A percentile compares a stretch with the other conserved stretches of the same genome.
phyloP scores from a whole-genome alignment of 2,329 filamentous ascomycete species.

The Botrytis aclada region DNA sequence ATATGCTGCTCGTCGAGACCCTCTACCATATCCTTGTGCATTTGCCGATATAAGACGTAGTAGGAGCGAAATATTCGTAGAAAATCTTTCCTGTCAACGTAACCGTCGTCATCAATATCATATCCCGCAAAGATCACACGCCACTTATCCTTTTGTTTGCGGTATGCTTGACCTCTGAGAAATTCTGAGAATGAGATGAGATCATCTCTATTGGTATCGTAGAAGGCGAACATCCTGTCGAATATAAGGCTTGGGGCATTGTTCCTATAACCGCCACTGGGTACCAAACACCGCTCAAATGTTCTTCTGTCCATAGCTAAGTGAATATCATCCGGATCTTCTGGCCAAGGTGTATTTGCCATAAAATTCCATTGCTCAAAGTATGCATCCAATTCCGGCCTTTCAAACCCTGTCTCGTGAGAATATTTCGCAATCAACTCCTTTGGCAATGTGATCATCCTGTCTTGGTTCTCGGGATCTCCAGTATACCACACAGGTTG shows the following conservation, averaged over 20 bases:
- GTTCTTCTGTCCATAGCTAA: slow-evolving; percentile 89
- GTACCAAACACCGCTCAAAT: slow-evolving; percentile 87
- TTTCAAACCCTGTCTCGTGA: slow-evolving; percentile 73
- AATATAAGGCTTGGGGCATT: slow-evolving; percentile 85
- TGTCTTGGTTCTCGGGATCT: slow-evolving; percentile 66
- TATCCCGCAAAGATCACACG: slow-evolving; percentile 81
- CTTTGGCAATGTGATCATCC: slow-evolving; percentile 59
- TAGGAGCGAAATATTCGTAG: slow-evolving; percentile 89
- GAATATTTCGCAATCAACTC: slow-evolving; percentile 65
- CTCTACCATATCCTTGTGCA: slow-evolving; percentile 79
- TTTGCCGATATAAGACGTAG: slow-evolving; percentile 84
- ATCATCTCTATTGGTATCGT: slow-evolving; percentile 85
- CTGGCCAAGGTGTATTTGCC: slow-evolving; percentile 78
- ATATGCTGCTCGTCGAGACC: slow-evolving; percentile 75
- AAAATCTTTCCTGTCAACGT: slow-evolving; percentile 80
- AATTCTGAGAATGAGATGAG: slow-evolving; percentile 93
- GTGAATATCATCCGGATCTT: slow-evolving; percentile 73
- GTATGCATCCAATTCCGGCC: slow-evolving; percentile 83
- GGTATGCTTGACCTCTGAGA: slow-evolving; percentile 72
- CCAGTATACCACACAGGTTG: slow-evolving; percentile 86
- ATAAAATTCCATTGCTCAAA: slow-evolving; percentile 98
- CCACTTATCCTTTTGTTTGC: slow-evolving; percentile 66
- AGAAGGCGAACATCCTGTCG: slow-evolving; percentile 95
- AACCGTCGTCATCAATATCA: slow-evolving; percentile 86
- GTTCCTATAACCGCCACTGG: slow-evolving; percentile 74